Conservation (phyloP, 2,329 filamentous ascomycete genomes). For the Teratosphaeria nubilosa region DNA sequence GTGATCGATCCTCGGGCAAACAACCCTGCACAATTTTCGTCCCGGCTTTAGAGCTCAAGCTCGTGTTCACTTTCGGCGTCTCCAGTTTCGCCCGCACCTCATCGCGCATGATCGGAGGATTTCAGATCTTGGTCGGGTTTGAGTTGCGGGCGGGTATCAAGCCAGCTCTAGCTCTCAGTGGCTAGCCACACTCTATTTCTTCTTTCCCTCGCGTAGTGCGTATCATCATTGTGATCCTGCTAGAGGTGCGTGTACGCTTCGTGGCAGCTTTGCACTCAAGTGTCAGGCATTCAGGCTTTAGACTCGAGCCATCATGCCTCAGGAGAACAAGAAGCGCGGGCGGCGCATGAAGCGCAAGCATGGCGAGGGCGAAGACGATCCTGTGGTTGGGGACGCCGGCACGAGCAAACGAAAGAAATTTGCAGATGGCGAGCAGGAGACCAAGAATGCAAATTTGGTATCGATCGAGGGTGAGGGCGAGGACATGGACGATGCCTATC, state of each 20-base stretch:
- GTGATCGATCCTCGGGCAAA: background rate
- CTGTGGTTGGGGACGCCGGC: slow-evolving; percentile 23
- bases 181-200: background rate
- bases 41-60: background rate
- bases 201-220: background rate
- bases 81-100: background rate
- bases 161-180: background rate
- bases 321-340: slow-evolving; percentile 49
- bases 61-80: background rate
- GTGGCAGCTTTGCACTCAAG: background rate
- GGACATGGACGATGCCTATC: slow-evolving; percentile 18
- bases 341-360: slow-evolving; percentile 44
- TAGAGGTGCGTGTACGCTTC: background rate
- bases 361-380: slow-evolving; percentile 15
- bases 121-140: background rate
- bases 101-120: background rate
- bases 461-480: slow-evolving; percentile 14
- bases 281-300: background rate
- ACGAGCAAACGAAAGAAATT: slow-evolving; percentile 30
- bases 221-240: background rate
- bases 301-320: slow-evolving; percentile 40
- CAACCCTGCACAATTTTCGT: background rate
- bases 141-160: background rate
- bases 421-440: slow-evolving; percentile 8
- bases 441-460: slow-evolving; percentile 3